Base-by-base conservation (phyloP, 345 rosid genomes). In the Dimocarpus longan region DNA sequence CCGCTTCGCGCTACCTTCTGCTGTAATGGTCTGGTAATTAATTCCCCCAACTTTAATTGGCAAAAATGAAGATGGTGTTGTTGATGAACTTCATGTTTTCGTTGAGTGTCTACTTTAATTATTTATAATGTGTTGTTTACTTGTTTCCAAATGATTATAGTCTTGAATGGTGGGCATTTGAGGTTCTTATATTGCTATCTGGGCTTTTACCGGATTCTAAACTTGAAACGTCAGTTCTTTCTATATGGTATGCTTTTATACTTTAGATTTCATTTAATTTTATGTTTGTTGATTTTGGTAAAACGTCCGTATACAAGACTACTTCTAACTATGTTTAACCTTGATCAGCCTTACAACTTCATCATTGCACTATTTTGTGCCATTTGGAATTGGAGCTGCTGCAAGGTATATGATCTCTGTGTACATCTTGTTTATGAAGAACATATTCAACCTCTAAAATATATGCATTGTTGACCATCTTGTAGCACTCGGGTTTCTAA, bases 101-200 rank as follows among this genome's bases (percentile, higher is more conserved):
- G 10, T 46, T 62, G 15, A 32, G 37, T 32, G 37, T 32, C 37
- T 32, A 32, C 37, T 32, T 32, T 32, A 28, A 22, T n/a, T 54
- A 26, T 28, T 44, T n/a, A 10, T 26, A 10, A 50, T 8, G 24
- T 43, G 26, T 8, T 65, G 16, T 13, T 73, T 24, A 18, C 5
- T 1, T 76, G 74, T 3, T n/a, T 50, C 19, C 56, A 50, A 52
- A 70, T 70, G 28, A 42, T 64, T 76, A 19, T 76, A 91, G 92
- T 82, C 79, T 91, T 10, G 89, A 89, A 68, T 86, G 91, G 89
- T 89, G 91, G 93, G 78, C 88, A 0, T 87, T 71, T 74, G 93
- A 91, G 83, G 42, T 86, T 37, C 75, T 91, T 56, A 42, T 85
- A 72, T 66, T 91, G 24, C 63, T 89, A 11, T 84, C 89, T 16